Conservation (phyloP, 345 rosid genomes). For the Eucalyptus erythrocorys region DNA sequence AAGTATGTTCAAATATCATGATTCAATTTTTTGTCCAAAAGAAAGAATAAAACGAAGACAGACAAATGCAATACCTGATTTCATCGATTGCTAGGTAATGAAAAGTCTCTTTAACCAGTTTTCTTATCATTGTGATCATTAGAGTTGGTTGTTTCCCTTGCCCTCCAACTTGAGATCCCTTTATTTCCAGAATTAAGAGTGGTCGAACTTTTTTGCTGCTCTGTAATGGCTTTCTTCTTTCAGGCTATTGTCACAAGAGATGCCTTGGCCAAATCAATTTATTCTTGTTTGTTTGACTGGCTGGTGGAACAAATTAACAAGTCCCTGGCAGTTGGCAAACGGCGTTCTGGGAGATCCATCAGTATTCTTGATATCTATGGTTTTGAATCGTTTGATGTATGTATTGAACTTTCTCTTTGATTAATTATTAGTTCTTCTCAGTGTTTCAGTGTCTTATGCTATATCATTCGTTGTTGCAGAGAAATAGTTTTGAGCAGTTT, state of each 20-base stretch:
- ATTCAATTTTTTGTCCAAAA: not conserved
- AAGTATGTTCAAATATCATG: not conserved
- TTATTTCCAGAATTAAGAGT: not conserved
- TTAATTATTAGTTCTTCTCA: not conserved
- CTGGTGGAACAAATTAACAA: slow-evolving; percentile 90
- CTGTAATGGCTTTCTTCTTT: slow-evolving; percentile 1
- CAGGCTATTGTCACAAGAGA: slow-evolving; percentile 31
- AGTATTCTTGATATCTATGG: slow-evolving; percentile 99
- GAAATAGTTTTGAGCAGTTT: slow-evolving; percentile 97
- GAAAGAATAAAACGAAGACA: not conserved
- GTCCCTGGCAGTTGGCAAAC: slow-evolving; percentile 92
- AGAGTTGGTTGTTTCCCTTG: not conserved
- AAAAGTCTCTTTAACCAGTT: not conserved
- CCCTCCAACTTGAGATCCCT: not conserved
- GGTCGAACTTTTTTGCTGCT: not conserved
- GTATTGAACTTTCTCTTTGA: not conserved
- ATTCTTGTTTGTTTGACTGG: slow-evolving; percentile 93
- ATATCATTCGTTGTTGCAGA: slow-evolving; percentile 37
- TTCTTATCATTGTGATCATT: not conserved
- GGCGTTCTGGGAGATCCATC: slow-evolving; percentile 91
- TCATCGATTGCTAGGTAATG: not conserved
- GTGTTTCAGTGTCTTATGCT: not conserved
- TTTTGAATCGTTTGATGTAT: slow-evolving; percentile 95
- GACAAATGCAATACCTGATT: not conserved
- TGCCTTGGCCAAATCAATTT: slow-evolving; percentile 94